Conservation (phyloP, 2,329 filamentous ascomycete genomes). For the Hypoxylon rubiginosum region DNA sequence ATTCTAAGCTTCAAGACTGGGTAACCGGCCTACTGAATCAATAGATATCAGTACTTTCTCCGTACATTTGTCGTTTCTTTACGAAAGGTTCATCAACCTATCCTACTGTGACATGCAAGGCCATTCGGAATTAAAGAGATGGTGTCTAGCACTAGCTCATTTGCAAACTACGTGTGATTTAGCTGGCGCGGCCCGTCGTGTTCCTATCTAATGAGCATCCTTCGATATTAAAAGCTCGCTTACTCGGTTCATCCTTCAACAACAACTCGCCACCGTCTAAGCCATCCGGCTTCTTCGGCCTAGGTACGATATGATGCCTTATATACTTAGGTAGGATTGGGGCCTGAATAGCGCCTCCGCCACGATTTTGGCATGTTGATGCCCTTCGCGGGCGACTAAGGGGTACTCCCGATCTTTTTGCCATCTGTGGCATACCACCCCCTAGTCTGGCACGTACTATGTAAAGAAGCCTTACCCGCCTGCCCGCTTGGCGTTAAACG, state of each 20-base stretch:
- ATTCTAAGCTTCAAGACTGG: conserved; percentile 22
- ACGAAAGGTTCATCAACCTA: not conserved
- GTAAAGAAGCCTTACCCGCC: not conserved
- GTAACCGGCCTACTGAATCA: conserved; percentile 31
- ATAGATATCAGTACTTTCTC: conserved; percentile 31
- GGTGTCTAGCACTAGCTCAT: no score
- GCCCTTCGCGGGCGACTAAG: not conserved
- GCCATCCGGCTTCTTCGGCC: not conserved
- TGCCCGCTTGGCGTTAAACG: not conserved
- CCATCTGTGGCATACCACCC: not conserved
- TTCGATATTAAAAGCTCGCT: not conserved
- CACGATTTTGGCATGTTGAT: not conserved
- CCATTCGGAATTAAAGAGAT: not conserved
- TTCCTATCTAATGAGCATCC: not conserved
- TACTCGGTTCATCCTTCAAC: not conserved
- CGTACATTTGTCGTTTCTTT: not conserved
- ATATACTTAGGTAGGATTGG: no score
- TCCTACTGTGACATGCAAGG: not conserved
- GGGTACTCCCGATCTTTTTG: not conserved
- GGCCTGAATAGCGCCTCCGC: not conserved
- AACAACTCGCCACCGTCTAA: not conserved
- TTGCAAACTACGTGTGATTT: not conserved
- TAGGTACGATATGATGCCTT: not conserved
- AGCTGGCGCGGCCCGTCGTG: not conserved
- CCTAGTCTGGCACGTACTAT: not conserved